Conservation (phyloP, 768 basidiomycete genomes). For the Tremella mesenterica region DNA sequence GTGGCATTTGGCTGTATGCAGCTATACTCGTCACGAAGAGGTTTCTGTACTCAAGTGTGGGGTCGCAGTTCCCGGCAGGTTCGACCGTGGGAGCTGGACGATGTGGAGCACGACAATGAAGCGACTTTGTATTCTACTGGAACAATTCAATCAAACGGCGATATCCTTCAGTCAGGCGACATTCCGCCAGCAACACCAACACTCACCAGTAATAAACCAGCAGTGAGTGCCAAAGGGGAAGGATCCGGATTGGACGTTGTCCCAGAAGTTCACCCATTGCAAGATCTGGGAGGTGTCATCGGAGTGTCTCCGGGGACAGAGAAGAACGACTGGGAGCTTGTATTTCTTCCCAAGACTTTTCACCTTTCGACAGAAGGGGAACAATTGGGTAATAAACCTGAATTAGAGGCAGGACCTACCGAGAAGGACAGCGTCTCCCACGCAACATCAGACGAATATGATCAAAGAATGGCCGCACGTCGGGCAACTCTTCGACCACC, state of each 20-base stretch:
- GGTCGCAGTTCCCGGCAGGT: slow-evolving; percentile 27
- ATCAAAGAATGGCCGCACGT: slow-evolving; percentile 15
- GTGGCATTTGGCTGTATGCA: slow-evolving; percentile 32
- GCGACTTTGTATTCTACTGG: neutral
- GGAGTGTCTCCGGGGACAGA: slow-evolving; percentile 1
- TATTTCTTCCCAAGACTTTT: neutral
- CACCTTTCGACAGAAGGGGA: too few species aligned
- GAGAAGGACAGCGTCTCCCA: too few species aligned
- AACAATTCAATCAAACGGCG: too few species aligned
- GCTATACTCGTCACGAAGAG: slow-evolving; percentile 31
- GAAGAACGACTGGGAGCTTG: neutral
- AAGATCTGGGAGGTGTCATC: slow-evolving; percentile 14
- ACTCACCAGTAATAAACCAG: neutral
- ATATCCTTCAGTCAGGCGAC: too few species aligned
- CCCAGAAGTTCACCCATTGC: slow-evolving; percentile 16
- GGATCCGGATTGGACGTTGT: slow-evolving; percentile 2
- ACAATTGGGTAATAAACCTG: neutral
- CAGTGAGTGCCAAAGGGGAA: neutral
- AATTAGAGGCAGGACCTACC: slow-evolving; percentile 7
- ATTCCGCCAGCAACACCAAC: neutral
- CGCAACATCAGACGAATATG: too few species aligned
- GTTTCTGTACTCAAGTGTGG: slow-evolving; percentile 39
- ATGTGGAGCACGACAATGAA: slow-evolving; percentile 19
- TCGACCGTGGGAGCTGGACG: slow-evolving; percentile 38
- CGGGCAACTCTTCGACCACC: slow-evolving; percentile 27